A percentile compares a stretch with the other conserved stretches of the same genome.
phyloP scores from a whole-genome alignment of 1,284 basidiomycete species.

The Irpex sp. region DNA sequence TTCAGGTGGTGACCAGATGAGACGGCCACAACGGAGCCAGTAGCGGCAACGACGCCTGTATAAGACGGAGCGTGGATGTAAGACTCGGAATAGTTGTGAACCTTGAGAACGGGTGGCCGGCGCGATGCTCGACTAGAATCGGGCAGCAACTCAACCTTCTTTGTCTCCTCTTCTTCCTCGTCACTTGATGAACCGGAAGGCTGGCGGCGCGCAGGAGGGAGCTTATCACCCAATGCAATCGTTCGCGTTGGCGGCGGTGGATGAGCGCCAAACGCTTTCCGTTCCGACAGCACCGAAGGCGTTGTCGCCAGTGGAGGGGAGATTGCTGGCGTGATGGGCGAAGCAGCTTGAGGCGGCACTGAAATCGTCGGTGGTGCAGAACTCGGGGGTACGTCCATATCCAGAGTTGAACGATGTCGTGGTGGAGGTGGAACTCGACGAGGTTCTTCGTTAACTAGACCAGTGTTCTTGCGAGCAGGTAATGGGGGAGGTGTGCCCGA shows the following conservation, averaged over 20 bases:
- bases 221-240: slow-evolving; percentile 63
- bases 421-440: slow-evolving; percentile 12
- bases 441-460: slow-evolving; percentile 15
- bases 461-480: slow-evolving; percentile 24
- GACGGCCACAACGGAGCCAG: slow-evolving; percentile 62
- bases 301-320: slow-evolving; percentile 11
- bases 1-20: slow-evolving; percentile 60
- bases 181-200: slow-evolving; percentile 48
- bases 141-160: slow-evolving; percentile 63
- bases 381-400: background rate
- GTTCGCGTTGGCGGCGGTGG: slow-evolving; percentile 72
- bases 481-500: slow-evolving; percentile 26
- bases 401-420: slow-evolving; percentile 12
- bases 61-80: slow-evolving; percentile 59
- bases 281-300: slow-evolving; percentile 29
- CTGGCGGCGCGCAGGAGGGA: slow-evolving; percentile 56
- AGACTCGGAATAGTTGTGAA: slow-evolving; percentile 41
- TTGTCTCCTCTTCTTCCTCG: slow-evolving; percentile 35
- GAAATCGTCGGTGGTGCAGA: background rate
- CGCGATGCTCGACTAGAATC: slow-evolving; percentile 82
- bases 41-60: slow-evolving; percentile 51
- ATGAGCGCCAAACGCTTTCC: slow-evolving; percentile 42
- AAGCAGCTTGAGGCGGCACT: background rate
- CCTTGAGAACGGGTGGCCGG: slow-evolving; percentile 56
- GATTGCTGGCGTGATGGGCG: background rate